These are phyloP conservation scores for Boletus fagicola DNA, from an alignment of 768 basidiomycete genomes.

Conservation along the genomic window DNA sequence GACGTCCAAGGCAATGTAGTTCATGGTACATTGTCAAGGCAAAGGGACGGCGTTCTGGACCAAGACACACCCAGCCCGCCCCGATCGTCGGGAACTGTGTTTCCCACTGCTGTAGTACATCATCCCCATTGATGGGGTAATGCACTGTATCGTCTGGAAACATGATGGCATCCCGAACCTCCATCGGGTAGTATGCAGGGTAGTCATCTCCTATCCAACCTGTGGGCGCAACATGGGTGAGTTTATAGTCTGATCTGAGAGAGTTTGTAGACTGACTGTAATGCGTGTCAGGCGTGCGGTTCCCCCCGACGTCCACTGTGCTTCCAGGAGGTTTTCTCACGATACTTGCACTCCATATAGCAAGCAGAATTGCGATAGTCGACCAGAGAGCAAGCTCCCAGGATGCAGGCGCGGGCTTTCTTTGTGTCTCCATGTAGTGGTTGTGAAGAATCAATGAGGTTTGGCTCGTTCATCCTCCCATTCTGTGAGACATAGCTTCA, in stretches of 20 bases:
- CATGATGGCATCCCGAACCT: slow-evolving; percentile 21
- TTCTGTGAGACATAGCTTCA: slow-evolving; percentile 2
- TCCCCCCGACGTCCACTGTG: not conserved
- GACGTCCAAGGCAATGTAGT: slow-evolving; percentile 36
- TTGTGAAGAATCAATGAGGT: not conserved
- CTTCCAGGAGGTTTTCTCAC: not conserved
- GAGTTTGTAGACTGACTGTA: slow-evolving; percentile 17
- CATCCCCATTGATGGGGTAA: slow-evolving; percentile 26
- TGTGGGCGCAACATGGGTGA: slow-evolving; percentile 3
- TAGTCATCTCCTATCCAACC: slow-evolving; percentile 30
- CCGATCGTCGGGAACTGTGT: slow-evolving; percentile 23
- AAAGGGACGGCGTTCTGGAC: slow-evolving; percentile 32
- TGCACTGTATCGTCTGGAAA: slow-evolving; percentile 28
- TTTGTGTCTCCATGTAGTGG: slow-evolving; percentile 14
- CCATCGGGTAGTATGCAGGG: slow-evolving; percentile 27
- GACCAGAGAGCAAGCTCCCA: slow-evolving; percentile 28
- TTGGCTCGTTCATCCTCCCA: not conserved
- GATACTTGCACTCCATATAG: slow-evolving; percentile 21
- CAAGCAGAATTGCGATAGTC: slow-evolving; percentile 15
- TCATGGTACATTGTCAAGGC: slow-evolving; percentile 39
- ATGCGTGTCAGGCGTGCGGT: not conserved
- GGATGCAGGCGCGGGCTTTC: slow-evolving; percentile 1
- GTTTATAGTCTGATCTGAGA: not conserved
- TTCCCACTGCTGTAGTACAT: slow-evolving; percentile 21
- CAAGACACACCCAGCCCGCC: slow-evolving; percentile 26